These are phyloP conservation scores for Hymenoscyphus albidus DNA, from an alignment of 2,329 filamentous ascomycete genomes.

Conservation along the genomic window DNA sequence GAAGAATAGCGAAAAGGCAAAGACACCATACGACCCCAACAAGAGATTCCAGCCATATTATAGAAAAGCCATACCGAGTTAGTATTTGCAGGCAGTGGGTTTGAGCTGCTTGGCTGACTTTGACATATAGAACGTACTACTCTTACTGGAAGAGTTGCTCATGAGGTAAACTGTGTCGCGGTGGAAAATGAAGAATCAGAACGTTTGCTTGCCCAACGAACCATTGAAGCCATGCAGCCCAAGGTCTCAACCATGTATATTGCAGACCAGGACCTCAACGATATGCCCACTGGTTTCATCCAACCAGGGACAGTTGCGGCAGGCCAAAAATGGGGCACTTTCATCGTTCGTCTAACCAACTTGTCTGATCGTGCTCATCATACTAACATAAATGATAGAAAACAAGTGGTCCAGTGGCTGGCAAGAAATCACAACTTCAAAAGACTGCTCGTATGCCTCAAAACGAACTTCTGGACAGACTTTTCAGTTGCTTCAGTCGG, in stretches of 20 bases:
- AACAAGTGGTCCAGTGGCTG: slow-evolving; percentile 38
- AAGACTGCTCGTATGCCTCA: slow-evolving; percentile 89
- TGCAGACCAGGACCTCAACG: slow-evolving; percentile 27
- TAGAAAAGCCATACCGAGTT: slow-evolving; percentile 71
- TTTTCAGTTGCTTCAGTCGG: slow-evolving; percentile 78
- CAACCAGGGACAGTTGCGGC: slow-evolving; percentile 51
- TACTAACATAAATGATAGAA: slow-evolving; percentile 40
- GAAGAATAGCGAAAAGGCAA: slow-evolving; percentile 46
- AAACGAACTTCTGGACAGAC: slow-evolving; percentile 79
- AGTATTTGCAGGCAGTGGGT: slow-evolving; percentile 33
- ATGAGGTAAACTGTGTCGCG: slow-evolving; percentile 73
- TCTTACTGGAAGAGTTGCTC: slow-evolving; percentile 66
- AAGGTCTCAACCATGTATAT: slow-evolving; percentile 50
- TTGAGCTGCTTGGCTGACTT: neutral
- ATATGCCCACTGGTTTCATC: slow-evolving; percentile 43
- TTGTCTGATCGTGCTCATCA: neutral
- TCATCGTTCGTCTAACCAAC: slow-evolving; percentile 50
- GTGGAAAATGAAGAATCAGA: slow-evolving; percentile 68
- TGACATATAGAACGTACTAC: slow-evolving; percentile 67
- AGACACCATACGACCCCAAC: slow-evolving; percentile 42
- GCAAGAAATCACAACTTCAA: slow-evolving; percentile 65
- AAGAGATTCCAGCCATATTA: slow-evolving; percentile 60
- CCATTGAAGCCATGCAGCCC: slow-evolving; percentile 56
- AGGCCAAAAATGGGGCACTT: slow-evolving; percentile 44
- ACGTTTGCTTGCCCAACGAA: slow-evolving; percentile 54